Evolutionary conservation across 441 rosid species (phyloP).

Genomic region (Bocquillonia castaneifolia): DNA sequence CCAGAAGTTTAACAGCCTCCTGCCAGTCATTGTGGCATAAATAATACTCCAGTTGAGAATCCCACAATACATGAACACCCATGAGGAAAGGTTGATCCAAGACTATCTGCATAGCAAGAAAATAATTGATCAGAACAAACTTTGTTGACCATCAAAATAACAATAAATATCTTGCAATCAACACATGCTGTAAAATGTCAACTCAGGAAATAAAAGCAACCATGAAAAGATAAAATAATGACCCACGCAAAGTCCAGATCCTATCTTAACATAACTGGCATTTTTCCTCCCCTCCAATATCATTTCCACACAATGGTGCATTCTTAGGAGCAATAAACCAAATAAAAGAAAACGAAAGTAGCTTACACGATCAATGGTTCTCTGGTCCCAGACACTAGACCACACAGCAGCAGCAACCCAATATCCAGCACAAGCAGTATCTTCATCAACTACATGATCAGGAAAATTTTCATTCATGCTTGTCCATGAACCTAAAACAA

Average conservation of each 20-base stretch:
- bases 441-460: constrained; percentile 51
- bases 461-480: constrained; percentile 51
- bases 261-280: not conserved
- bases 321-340: constrained; percentile 18
- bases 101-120: constrained; percentile 62
- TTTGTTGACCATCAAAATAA: not conserved
- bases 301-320: constrained; percentile 3
- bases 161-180: not conserved
- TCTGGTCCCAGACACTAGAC: constrained; percentile 93
- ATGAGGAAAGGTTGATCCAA: constrained; percentile 92
- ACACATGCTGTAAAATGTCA: not conserved
- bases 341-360: constrained; percentile 20
- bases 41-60: constrained; percentile 88
- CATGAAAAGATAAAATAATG: not conserved
- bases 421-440: constrained; percentile 65
- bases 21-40: constrained; percentile 90
- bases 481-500: constrained; percentile 89
- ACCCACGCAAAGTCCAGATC: not conserved
- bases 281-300: constrained; percentile 3
- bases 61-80: constrained; percentile 97
- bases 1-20: constrained; percentile 80
- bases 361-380: constrained; percentile 89
- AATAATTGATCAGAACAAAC: constrained; percentile 9
- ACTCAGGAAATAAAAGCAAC: not conserved
- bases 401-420: constrained; percentile 98